These are phyloP conservation scores for Vigna nakashimae DNA, from an alignment of 306 rosid species.

Conservation along the genomic window DNA sequence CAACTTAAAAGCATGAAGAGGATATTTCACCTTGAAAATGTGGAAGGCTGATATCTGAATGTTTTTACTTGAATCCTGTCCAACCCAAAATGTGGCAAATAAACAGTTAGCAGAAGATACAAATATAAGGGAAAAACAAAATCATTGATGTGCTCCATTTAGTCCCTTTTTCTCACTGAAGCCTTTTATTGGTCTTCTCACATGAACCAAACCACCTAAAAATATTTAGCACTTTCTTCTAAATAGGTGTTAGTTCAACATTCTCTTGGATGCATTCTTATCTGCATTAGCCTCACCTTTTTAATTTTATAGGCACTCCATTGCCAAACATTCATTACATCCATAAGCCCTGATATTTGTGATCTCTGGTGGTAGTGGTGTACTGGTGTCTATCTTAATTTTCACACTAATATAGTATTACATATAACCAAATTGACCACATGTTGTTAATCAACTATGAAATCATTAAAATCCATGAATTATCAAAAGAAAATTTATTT, in stretches of 20 bases:
- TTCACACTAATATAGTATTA: constrained; percentile 20
- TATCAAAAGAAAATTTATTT: constrained; percentile 10
- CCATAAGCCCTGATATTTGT: constrained; percentile 1
- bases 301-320: background rate
- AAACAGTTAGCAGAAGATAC: constrained; percentile 40
- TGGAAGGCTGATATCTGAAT: constrained; percentile 93
- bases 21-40: constrained; percentile 85
- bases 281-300: background rate
- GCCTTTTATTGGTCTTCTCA: background rate
- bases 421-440: constrained; percentile 27
- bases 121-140: constrained; percentile 35
- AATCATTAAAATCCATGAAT: constrained; percentile 8
- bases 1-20: constrained; percentile 3
- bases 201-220: background rate
- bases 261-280: background rate
- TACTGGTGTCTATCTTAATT: constrained; percentile 6
- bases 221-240: background rate
- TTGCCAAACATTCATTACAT: background rate
- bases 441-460: background rate
- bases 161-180: constrained; percentile 16
- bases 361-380: constrained; percentile 1
- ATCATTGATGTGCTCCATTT: constrained; percentile 9
- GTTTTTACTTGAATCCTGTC: constrained; percentile 96
- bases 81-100: constrained; percentile 36
- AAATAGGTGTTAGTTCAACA: background rate